Conservation (phyloP, 2,329 filamentous ascomycete species). For the Cladophialophora immunda region DNA sequence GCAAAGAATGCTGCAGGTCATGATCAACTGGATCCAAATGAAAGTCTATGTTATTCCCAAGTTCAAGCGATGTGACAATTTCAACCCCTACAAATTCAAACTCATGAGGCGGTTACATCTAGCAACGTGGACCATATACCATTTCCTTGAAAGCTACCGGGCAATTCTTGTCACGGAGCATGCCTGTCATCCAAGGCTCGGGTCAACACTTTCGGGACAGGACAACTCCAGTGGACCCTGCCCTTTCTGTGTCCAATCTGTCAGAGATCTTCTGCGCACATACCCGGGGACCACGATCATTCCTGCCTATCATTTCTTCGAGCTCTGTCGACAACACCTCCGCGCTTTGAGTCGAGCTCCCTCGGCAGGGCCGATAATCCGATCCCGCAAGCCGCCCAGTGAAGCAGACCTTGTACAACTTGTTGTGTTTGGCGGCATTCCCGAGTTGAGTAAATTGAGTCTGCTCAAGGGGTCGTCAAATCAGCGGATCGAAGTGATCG, state of each 20-base stretch:
- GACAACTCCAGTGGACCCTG: conserved; percentile 16
- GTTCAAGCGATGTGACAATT: conserved; percentile 30
- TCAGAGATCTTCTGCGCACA: conserved; percentile 23
- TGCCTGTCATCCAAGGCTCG: conserved; percentile 22
- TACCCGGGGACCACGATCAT: conserved; percentile 35
- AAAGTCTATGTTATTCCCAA: conserved; percentile 37
- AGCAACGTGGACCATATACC: conserved; percentile 35
- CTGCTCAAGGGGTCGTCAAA: conserved; percentile 38
- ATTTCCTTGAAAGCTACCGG: conserved; percentile 38
- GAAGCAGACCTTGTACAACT: conserved; percentile 36
- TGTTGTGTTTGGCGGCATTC: conserved; percentile 36
- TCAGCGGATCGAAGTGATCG: conserved; percentile 33
- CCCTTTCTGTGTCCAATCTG: conserved; percentile 21
- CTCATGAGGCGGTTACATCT: conserved; percentile 33
- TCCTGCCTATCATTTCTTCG: conserved; percentile 37
- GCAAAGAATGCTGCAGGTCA: conserved; percentile 32
- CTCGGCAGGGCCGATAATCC: conserved; percentile 33
- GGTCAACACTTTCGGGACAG: background rate
- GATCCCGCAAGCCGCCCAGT: conserved; percentile 31
- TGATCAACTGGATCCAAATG: conserved; percentile 34
- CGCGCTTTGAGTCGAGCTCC: conserved; percentile 35
- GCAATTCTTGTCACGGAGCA: conserved; percentile 34
- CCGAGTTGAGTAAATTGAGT: conserved; percentile 34
- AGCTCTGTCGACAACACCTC: conserved; percentile 35
- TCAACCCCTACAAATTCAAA: conserved; percentile 33